phyloP scores from a whole-genome alignment of 805 yeast species.

The Candida peoriensis region DNA sequence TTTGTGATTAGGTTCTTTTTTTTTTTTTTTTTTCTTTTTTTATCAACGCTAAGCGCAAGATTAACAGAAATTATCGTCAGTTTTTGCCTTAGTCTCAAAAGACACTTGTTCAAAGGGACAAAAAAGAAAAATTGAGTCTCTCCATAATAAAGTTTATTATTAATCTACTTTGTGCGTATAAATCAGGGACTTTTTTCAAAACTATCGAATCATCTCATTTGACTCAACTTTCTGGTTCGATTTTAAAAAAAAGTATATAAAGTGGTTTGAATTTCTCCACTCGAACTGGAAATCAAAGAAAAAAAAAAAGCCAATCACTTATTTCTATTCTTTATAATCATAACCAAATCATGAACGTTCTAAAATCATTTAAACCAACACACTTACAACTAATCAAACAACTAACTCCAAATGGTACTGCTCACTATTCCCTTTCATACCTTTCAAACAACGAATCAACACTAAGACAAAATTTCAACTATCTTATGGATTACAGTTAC shows the following conservation, averaged over 20 bases:
- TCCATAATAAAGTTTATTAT: too few relatives aligned
- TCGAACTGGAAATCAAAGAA: background rate
- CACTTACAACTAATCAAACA: background rate
- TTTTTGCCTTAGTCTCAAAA: background rate
- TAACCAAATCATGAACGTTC: background rate
- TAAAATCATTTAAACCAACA: background rate
- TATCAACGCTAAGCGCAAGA: too few relatives aligned
- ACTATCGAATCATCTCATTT: background rate
- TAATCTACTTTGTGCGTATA: background rate
- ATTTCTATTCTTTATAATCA: background rate
- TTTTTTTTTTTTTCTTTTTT: too few relatives aligned
- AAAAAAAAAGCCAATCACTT: background rate
- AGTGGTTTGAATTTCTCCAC: background rate
- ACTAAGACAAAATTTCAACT: too few relatives aligned
- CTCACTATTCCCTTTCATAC: background rate
- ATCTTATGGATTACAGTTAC: constrained; percentile 9
- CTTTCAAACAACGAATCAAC: background rate
- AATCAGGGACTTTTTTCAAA: background rate
- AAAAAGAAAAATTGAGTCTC: background rate
- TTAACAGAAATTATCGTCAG: background rate
- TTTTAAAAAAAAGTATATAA: background rate
- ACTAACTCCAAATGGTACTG: background rate
- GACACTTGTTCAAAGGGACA: background rate
- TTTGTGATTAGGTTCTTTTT: too few relatives aligned
- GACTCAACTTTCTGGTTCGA: background rate